Evolutionary conservation across 345 rosid genomes (phyloP).

Genomic region (Salix brachista): DNA sequence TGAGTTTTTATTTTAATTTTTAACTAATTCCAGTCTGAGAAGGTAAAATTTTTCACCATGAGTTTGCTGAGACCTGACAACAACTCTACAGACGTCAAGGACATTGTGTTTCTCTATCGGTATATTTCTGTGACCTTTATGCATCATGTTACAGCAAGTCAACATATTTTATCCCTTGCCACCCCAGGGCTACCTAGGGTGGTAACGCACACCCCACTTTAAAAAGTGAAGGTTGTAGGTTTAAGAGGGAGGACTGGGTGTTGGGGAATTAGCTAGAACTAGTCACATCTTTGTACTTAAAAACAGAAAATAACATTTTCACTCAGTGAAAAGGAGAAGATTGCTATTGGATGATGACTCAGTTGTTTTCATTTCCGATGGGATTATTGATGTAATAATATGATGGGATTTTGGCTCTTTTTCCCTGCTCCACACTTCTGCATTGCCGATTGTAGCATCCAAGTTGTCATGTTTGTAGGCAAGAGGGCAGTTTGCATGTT

Average conservation of each 20-base stretch:
- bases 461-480: no score
- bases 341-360: not conserved
- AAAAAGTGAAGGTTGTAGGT: no score
- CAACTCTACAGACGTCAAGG: slow-evolving; percentile 51
- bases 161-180: not conserved
- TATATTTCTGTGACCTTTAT: slow-evolving; percentile 20
- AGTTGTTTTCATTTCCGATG: not conserved
- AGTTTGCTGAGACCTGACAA: slow-evolving; percentile 78
- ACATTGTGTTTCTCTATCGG: slow-evolving; percentile 84
- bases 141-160: not conserved
- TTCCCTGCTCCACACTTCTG: not conserved
- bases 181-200: no score
- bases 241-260: no score
- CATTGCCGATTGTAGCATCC: no score
- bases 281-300: no score
- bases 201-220: no score
- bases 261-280: no score
- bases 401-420: not conserved
- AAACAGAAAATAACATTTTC: not conserved
- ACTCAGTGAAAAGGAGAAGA: not conserved
- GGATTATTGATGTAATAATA: not conserved
- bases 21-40: slow-evolving; percentile 57
- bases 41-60: slow-evolving; percentile 79
- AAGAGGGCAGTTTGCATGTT: no score
- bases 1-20: not conserved